Base-by-base conservation (phyloP, 176 grass and related monocot species). In the Luzula sylvatica region DNA sequence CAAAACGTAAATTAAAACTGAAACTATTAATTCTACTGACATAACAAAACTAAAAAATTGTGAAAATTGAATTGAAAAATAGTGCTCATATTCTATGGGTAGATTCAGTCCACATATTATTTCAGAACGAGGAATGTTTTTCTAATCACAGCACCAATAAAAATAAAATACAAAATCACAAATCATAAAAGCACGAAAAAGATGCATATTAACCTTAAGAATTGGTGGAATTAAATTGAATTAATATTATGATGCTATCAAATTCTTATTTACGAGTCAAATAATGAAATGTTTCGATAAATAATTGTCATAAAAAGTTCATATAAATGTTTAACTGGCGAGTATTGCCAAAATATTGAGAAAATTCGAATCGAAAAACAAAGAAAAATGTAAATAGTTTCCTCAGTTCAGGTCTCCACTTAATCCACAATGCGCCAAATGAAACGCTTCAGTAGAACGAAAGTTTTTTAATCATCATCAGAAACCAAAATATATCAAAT, bases 71-170 rank as follows among this genome's bases (percentile, higher is more conserved):
- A 11, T 45, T 32, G 18, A 29, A 45, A 14, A 32, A 14, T 43
- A 46, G 69, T 46, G 69, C 69, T 72, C 48, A 72, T 54, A 72
- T 72, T 72, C 69, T 72, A 72, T 72, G 69, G 69, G 69, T 72
- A 47, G 60, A 32, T 13, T 4, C 30, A 64, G 69, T 72, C 69
- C 42, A 30, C 11, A 24, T 17, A 5, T 43, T 38, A 38, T 24
- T 42, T 69, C 55, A 61, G 68, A 38, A 71, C 68, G 68, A 71
- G 68, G 68, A 71, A 71, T 71, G 65, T 61, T 51, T 71, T 71
- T 71, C 18, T 71, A 71, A 71, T 71, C 69, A 64, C 30, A 7
- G 58, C 69, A 72, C 69, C 69, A 72, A 23, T 13, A 53, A 55
- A 46, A 51, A 3, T 8, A 15, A 13, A 46, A 35, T 22, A 7